A percentile compares a stretch with the other conserved stretches of the same genome.
phyloP scores from a whole-genome alignment of 352 stramenopile genomes.

The Peronospora farinosa region DNA sequence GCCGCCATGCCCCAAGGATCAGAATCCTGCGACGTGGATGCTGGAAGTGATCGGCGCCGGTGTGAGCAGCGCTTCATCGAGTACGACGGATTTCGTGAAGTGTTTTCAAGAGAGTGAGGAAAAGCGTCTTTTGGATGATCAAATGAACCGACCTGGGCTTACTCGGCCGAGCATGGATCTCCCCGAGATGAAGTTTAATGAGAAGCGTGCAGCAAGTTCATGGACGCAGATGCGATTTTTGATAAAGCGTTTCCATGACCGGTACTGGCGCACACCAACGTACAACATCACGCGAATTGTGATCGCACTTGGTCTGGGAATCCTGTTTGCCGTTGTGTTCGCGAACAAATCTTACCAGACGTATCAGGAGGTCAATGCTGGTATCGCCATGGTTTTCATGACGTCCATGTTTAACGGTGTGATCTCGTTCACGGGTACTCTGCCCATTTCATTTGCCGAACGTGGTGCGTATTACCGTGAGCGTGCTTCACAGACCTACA shows the following conservation, averaged over 20 bases:
- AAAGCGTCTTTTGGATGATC: constrained; percentile 17
- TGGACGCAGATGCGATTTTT: constrained; percentile 32
- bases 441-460: constrained; percentile 21
- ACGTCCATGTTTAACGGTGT: constrained; percentile 76
- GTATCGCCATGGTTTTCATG: constrained; percentile 35
- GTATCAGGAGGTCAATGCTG: constrained; percentile 35
- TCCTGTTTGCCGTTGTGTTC: constrained; percentile 60
- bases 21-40: constrained; percentile 60
- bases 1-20: constrained; percentile 20
- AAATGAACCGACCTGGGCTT: constrained; percentile 30
- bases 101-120: constrained; percentile 22
- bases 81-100: constrained; percentile 33
- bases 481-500: constrained; percentile 87
- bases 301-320: constrained; percentile 19
- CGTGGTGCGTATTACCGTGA: constrained; percentile 77
- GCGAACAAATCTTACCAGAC: constrained; percentile 28
- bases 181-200: constrained; percentile 28
- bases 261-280: constrained; percentile 81
- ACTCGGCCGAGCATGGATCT: constrained; percentile 22
- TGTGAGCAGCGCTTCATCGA: constrained; percentile 6
- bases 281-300: constrained; percentile 80
- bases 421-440: constrained; percentile 30
- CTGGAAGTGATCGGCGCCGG: constrained; percentile 37
- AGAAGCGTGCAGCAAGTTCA: constrained; percentile 33
- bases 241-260: constrained; percentile 37